Percentiles rank a stretch among this genome's conserved stretches.
Conservation (phyloP, 1,139 yeast genomes). For the Sugiyamaella paludigena region DNA sequence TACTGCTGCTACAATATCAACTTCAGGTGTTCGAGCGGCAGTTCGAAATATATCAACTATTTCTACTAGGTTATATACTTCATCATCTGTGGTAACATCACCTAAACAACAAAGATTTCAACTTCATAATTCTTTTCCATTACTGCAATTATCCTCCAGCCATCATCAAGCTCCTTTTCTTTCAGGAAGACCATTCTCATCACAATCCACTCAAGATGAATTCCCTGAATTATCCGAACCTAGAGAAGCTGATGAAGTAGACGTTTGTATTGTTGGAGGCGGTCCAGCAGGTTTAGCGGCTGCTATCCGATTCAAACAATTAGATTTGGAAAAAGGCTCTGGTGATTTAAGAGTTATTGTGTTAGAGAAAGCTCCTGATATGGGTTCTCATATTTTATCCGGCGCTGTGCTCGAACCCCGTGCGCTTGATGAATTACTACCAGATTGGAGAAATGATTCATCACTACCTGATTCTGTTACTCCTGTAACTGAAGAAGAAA, state of each 20-base stretch:
- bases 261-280: conserved; percentile 94
- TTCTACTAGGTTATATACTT: no score
- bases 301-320: conserved; percentile 82
- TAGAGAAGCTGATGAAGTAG: conserved; percentile 80
- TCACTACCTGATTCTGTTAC: conserved; percentile 65
- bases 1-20: no score
- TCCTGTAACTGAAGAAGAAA: conserved; percentile 68
- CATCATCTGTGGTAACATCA: no score
- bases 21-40: no score
- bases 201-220: background rate
- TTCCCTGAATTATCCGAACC: conserved; percentile 36
- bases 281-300: conserved; percentile 98
- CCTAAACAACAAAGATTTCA: no score
- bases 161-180: no score
- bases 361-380: conserved; percentile 86
- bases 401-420: conserved; percentile 94
- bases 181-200: no score
- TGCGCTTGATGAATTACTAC: conserved; percentile 81
- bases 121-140: no score
- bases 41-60: no score
- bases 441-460: conserved; percentile 53
- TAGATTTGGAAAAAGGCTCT: conserved; percentile 65
- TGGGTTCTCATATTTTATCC: conserved; percentile 84
- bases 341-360: conserved; percentile 81
- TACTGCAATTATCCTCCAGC: no score